Conservation (phyloP, 139 green algal species). For the Chlorella sp. region DNA sequence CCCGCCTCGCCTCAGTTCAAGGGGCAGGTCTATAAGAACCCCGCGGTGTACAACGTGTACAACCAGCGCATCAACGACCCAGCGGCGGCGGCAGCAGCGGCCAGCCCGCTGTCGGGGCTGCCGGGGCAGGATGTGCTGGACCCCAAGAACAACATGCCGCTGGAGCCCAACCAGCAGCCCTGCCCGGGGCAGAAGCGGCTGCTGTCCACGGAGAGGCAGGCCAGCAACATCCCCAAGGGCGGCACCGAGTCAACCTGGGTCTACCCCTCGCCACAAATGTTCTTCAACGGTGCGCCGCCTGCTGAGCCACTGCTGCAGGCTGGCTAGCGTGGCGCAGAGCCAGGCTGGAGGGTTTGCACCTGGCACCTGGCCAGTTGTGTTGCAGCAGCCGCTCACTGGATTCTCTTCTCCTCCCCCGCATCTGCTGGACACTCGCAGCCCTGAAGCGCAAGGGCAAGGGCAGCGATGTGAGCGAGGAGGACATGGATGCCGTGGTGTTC, state of each 20-base stretch:
- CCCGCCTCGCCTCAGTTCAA: conserved; percentile 47
- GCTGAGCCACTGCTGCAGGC: too few relatives aligned
- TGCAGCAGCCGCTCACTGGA: too few relatives aligned
- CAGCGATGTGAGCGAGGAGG: conserved; percentile 88
- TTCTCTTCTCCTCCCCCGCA: too few relatives aligned
- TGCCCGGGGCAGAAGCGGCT: conserved; percentile 83
- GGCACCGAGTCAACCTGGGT: conserved; percentile 86
- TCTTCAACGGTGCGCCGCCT: conserved; percentile 88
- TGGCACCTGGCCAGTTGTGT: too few relatives aligned
- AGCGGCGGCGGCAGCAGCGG: conserved; percentile 4
- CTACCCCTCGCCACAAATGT: conserved; percentile 97
- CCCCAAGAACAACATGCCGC: conserved; percentile 92
- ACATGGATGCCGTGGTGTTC: conserved; percentile 90
- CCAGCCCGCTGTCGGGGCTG: conserved; percentile 37
- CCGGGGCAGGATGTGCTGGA: conserved; percentile 68
- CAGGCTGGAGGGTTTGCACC: too few relatives aligned
- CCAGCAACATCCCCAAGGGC: conserved; percentile 92
- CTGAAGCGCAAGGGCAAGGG: conserved; percentile 95
- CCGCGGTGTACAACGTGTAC: conserved; percentile 93
- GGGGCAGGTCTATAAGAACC: conserved; percentile 36
- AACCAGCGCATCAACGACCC: conserved; percentile 80
- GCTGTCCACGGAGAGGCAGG: conserved; percentile 77
- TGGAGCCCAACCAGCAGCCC: conserved; percentile 90
- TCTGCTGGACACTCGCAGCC: conserved; percentile 74
- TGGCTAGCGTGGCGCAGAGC: too few relatives aligned